Base-by-base conservation (phyloP, 352 stramenopile species). In the Pseudoperonospora humuli region DNA sequence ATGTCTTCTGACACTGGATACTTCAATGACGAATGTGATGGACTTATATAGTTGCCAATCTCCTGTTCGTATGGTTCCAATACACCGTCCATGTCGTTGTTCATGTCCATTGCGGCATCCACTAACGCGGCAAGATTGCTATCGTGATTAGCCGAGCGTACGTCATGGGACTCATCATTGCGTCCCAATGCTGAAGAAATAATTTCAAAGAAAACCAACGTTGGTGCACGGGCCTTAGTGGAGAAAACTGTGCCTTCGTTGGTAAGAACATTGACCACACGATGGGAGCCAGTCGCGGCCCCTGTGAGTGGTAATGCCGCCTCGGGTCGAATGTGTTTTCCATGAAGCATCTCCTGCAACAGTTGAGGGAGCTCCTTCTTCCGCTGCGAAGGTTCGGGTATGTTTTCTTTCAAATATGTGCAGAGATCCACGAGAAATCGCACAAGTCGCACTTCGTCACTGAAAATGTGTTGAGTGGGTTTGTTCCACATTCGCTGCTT, bases 211-310 rank as follows among this genome's bases (percentile, higher is more conserved):
- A 73, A 75, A 29, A 86, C 58, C n/a, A 86, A 37, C 10, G 67
- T 86, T 7, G 75, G 75, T 0, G 75, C 73, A 18, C 75, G 70
- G 19, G 54, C 73, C 33, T 85, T 85, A 3, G 75, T 86, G 5
- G 70, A 83, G 34, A 86, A 86, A 11, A 86, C 75, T 4, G 73
- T 82, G 14, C 72, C 74, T 65, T 88, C 75, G 23, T 71, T 41
- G 3, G 49, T 64, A 13, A 81, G 40, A 11, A 81, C 64, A 35
- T 81, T 76, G 14, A 79, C 64, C 5, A 81, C 62, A 9, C 62
- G 65, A 28, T 75, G 64, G 8, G 63, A 37, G 1, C 27, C 33
- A 25, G 52, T 44, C 6, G 64, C 53, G 3, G 60, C 35, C 2
- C 45, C 48, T 10, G 58, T 50, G 3, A 84, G 44, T 0, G 69